Evolutionary conservation across 2,329 filamentous ascomycete genomes (phyloP).

Genomic region (Trichophyton verrucosum): DNA sequence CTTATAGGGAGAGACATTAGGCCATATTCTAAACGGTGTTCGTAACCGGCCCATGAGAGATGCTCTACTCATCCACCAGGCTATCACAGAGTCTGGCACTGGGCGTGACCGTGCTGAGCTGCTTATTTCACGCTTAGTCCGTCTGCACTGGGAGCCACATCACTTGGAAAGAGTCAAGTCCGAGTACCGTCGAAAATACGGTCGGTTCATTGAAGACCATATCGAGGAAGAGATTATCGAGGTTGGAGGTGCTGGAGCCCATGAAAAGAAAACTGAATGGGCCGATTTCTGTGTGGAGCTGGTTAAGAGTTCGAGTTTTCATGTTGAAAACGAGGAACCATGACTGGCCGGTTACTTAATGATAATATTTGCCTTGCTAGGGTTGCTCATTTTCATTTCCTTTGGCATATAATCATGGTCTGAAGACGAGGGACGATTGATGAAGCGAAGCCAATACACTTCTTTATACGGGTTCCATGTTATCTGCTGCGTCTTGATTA

Average conservation of each 20-base stretch:
- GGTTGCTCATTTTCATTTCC: background rate
- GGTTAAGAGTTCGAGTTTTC: conserved; percentile 24
- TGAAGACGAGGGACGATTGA: background rate
- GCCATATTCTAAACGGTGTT: conserved; percentile 89
- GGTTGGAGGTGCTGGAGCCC: conserved; percentile 19
- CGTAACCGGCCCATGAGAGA: conserved; percentile 94
- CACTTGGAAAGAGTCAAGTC: conserved; percentile 70
- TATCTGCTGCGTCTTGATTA: too few species aligned
- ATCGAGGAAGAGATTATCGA: conserved; percentile 64
- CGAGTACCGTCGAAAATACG: conserved; percentile 69
- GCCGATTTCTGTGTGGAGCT: conserved; percentile 62
- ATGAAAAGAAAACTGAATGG: conserved; percentile 42
- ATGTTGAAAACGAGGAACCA: conserved; percentile 4
- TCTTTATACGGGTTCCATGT: background rate
- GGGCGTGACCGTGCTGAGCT: conserved; percentile 69
- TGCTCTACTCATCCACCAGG: conserved; percentile 80
- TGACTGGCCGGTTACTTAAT: background rate
- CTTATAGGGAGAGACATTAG: conserved; percentile 73
- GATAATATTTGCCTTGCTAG: background rate
- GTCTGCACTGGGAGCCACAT: conserved; percentile 80
- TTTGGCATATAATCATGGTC: background rate
- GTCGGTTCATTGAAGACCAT: conserved; percentile 59
- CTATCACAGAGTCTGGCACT: conserved; percentile 60
- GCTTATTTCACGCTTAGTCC: conserved; percentile 73
- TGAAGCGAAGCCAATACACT: background rate